Evolutionary conservation across 805 yeast genomes (phyloP).

Genomic region (Pichia scutulata): DNA sequence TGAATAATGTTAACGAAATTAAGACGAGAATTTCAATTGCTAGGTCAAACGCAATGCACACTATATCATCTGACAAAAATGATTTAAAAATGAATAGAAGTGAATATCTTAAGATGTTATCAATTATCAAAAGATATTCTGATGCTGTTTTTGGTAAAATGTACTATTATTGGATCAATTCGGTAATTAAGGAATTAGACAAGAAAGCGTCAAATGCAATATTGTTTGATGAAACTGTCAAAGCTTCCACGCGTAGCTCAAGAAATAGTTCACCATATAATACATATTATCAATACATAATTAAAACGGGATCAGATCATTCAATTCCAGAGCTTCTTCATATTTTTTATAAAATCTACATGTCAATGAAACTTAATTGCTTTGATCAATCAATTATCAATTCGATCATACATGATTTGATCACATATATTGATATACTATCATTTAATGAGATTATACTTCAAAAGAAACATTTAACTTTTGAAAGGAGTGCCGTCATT

Average conservation of each 20-base stretch:
- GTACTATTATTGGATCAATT: constrained; percentile 10
- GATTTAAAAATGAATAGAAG: constrained; percentile 5
- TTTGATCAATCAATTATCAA: constrained; percentile 5
- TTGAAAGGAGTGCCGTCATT: constrained; percentile 2
- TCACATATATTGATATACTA: constrained; percentile 7
- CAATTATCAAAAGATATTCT: constrained; percentile 12
- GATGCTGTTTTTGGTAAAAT: constrained; percentile 12
- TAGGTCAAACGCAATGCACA: constrained; percentile 8
- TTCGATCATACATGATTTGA: constrained; percentile 7
- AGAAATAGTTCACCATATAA: not conserved
- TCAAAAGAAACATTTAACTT: constrained; percentile 3
- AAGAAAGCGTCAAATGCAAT: constrained; percentile 7
- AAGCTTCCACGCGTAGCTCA: not conserved
- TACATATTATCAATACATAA: constrained; percentile 3
- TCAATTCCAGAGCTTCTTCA: constrained; percentile 8
- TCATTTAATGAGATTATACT: constrained; percentile 10
- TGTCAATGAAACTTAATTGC: constrained; percentile 8
- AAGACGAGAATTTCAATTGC: constrained; percentile 3
- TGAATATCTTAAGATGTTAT: constrained; percentile 10
- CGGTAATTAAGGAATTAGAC: constrained; percentile 6
- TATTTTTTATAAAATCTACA: constrained; percentile 7
- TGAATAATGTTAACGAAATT: constrained; percentile 10
- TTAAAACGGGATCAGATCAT: constrained; percentile 6
- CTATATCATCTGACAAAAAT: constrained; percentile 3
- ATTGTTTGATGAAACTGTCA: constrained; percentile 5